Base-by-base conservation (phyloP, 352 stramenopile genomes). In the Blastocystis sp. region DNA sequence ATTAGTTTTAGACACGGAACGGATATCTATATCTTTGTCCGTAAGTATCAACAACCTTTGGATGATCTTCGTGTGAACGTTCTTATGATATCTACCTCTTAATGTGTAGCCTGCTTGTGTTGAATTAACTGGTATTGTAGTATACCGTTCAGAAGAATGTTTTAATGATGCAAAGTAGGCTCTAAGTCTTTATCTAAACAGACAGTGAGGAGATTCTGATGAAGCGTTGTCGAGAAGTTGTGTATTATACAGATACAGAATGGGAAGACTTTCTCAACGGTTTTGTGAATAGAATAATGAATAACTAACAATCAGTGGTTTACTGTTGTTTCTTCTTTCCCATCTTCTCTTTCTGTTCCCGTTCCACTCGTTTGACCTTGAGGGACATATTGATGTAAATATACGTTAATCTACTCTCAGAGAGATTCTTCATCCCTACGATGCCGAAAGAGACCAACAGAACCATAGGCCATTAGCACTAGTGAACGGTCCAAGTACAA, bases 241-340 rank as follows among this genome's bases (percentile, higher is more conserved):
- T 84, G 48, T 42, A 84, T n/a, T 68, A 69, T 13, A 33, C 33
- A 33, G 22, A 9, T 15, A n/a, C 37, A 4, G 42, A 30, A 17
- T 84, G 73, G 73, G n/a, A 51, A 11, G 51, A 53, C 11, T 84
- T 68, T n/a, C 9, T 84, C 33, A 22, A 24, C 15, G 33, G 33
- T 15, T 84, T 54, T 19, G 3, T 54, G 22, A 51, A 58, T 68
- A 66, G 51, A 42, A 66, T 51, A 84, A 66, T 9, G 54, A 84
- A 66, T 30, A 84, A n/a, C 22, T 76, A 27, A 27, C 35, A 76
- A 27, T 2, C 24, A 35, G 17, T 22, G 51, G 17, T 48, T 84
- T 66, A 84, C 53, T 84, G 64, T 64, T 84, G 73, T 69, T 84
- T 84, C 53, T 57, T 81, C 70, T 84, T 84, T 35, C 68, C 68